These are phyloP conservation scores for Trypanosoma rangeli DNA, from an alignment of 208 protist species.

Conservation along the genomic window DNA sequence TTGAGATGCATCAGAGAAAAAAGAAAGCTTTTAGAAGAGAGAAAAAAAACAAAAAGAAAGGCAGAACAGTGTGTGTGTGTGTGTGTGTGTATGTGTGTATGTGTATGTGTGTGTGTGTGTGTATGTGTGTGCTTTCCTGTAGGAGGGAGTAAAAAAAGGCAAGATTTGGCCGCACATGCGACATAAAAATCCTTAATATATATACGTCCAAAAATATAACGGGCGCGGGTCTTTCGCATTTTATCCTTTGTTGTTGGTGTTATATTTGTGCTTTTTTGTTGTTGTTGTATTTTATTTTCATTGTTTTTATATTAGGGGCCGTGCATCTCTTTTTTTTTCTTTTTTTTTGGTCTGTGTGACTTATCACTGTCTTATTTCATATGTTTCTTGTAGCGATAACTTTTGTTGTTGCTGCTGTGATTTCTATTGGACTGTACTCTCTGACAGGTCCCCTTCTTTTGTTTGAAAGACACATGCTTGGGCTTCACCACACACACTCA, in stretches of 20 bases:
- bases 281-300: neutral
- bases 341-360: neutral
- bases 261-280: conserved; percentile 10
- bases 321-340: neutral
- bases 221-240: neutral
- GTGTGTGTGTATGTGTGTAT: neutral
- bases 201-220: neutral
- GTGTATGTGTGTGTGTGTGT: conserved; percentile 2
- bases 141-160: neutral
- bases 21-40: neutral
- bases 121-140: conserved; percentile 2
- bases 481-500: conserved; percentile 10
- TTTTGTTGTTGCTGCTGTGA: conserved; percentile 9
- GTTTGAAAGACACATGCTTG: neutral
- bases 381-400: neutral
- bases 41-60: conserved; percentile 1
- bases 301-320: neutral
- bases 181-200: neutral
- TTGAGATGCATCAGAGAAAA: conserved; percentile 16
- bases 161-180: neutral
- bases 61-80: conserved; percentile 2
- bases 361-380: neutral
- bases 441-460: neutral
- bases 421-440: conserved; percentile 30
- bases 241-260: conserved; percentile 5